Evolutionary conservation across 257 asterid species (phyloP).

Genomic region (Anisodus acutangulus): DNA sequence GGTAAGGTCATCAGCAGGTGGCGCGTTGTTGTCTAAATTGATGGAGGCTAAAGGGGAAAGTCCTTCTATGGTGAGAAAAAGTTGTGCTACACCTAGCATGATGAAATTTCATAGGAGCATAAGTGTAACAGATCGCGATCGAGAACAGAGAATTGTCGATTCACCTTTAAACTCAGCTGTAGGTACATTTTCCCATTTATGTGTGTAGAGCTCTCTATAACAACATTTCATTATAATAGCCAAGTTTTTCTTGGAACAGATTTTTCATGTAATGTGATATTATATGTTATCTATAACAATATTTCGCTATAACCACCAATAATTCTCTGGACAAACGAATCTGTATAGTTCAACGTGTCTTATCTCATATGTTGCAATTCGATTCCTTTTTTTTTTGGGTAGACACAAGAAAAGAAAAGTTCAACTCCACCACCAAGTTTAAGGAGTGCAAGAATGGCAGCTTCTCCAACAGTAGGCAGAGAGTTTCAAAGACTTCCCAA

Average conservation of each 20-base stretch:
- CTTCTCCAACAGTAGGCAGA: conserved; percentile 44
- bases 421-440: conserved; percentile 76
- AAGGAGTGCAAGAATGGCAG: conserved; percentile 50
- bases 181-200: conserved; percentile 64
- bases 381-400: background rate
- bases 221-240: too few relatives aligned
- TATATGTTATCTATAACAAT: too few relatives aligned
- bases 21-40: conserved; percentile 60
- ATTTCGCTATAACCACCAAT: too few relatives aligned
- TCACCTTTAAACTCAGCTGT: conserved; percentile 76
- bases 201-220: too few relatives aligned
- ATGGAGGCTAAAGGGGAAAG: conserved; percentile 55
- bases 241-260: too few relatives aligned
- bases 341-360: background rate
- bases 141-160: conserved; percentile 45
- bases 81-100: conserved; percentile 63
- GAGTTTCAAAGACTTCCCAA: conserved; percentile 39
- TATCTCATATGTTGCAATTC: background rate
- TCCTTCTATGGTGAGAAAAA: conserved; percentile 63
- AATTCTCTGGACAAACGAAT: too few relatives aligned
- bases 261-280: too few relatives aligned
- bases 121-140: conserved; percentile 72
- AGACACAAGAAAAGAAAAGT: conserved; percentile 67
- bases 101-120: conserved; percentile 67
- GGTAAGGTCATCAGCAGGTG: conserved; percentile 77